phyloP scores from a whole-genome alignment of 495 filamentous ascomycete genomes.

The Podospora pseudopauciseta region DNA sequence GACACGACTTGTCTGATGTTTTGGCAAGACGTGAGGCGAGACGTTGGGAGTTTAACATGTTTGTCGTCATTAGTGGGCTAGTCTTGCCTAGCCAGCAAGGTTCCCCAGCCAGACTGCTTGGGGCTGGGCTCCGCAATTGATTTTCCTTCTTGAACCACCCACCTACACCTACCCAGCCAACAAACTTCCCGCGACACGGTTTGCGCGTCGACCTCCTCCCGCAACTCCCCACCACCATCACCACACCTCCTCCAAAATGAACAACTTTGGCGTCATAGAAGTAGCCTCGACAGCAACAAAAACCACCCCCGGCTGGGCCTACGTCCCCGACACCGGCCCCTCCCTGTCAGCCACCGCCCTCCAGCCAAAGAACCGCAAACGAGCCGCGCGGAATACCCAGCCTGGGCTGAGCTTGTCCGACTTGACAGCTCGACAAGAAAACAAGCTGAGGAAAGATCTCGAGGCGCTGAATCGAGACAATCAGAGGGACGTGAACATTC shows the following conservation, averaged over 20 bases:
- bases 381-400: constrained; percentile 50
- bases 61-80: background rate
- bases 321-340: constrained; percentile 73
- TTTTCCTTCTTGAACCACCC: background rate
- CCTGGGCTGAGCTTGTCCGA: constrained; percentile 58
- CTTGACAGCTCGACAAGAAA: constrained; percentile 63
- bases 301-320: constrained; percentile 79
- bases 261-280: constrained; percentile 66
- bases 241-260: constrained; percentile 32
- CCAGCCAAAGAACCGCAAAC: constrained; percentile 53
- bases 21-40: background rate
- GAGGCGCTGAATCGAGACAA: constrained; percentile 79
- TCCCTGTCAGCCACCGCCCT: constrained; percentile 49
- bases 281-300: constrained; percentile 64
- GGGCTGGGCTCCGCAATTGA: background rate
- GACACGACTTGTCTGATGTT: background rate
- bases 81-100: background rate
- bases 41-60: background rate
- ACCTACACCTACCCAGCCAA: background rate
- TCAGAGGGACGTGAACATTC: constrained; percentile 64
- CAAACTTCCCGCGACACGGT: constrained; percentile 11
- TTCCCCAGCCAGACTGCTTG: background rate
- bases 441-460: constrained; percentile 70
- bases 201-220: background rate
- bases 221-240: no score